These are phyloP conservation scores for Ascochyta viciae-villosae DNA, from an alignment of 2,329 filamentous ascomycete species.

Conservation along the genomic window DNA sequence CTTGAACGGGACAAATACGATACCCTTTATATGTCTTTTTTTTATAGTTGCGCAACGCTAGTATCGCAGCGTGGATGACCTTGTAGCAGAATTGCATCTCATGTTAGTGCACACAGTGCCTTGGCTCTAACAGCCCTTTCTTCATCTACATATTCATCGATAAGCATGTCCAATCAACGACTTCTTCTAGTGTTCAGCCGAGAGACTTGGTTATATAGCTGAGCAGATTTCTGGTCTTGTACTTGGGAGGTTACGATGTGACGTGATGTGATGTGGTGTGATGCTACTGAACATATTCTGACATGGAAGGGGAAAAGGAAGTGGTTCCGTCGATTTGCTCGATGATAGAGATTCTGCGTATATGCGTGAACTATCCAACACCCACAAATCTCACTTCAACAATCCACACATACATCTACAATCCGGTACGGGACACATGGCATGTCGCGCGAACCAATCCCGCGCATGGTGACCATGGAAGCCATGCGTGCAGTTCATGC, in stretches of 20 bases:
- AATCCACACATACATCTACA: constrained; percentile 62
- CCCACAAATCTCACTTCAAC: constrained; percentile 32
- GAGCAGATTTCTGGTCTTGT: too few relatives aligned
- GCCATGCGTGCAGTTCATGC: constrained; percentile 68
- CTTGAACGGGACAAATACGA: constrained; percentile 23
- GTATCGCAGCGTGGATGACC: neutral
- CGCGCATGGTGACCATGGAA: constrained; percentile 69
- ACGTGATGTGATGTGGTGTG: too few relatives aligned
- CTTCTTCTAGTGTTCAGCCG: too few relatives aligned
- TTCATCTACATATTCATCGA: too few relatives aligned
- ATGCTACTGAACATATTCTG: too few relatives aligned
- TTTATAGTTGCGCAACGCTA: neutral
- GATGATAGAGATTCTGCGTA: too few relatives aligned
- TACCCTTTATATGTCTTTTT: constrained; percentile 29
- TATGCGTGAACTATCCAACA: too few relatives aligned
- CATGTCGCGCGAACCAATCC: constrained; percentile 65
- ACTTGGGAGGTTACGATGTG: too few relatives aligned
- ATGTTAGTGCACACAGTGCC: neutral
- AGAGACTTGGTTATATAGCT: too few relatives aligned
- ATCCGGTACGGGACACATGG: constrained; percentile 62
- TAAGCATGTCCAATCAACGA: too few relatives aligned
- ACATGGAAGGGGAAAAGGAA: too few relatives aligned
- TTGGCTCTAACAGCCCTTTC: neutral
- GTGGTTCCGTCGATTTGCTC: too few relatives aligned
- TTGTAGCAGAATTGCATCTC: neutral